Percentiles rank a stretch among this genome's conserved stretches.
Conservation (phyloP, 2,329 filamentous ascomycete genomes). For the Fusarium vanettenii region DNA sequence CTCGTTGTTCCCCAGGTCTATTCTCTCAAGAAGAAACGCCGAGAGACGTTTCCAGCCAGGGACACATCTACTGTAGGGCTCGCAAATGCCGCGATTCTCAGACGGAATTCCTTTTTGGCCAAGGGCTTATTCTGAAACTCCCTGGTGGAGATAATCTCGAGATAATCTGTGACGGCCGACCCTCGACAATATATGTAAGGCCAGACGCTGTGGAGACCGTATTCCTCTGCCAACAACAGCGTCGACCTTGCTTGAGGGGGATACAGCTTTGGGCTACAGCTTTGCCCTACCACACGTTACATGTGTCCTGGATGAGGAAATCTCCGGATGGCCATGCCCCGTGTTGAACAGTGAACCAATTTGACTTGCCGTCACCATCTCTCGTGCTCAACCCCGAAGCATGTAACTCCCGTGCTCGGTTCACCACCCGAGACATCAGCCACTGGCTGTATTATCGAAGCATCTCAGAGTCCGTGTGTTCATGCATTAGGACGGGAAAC, state of each 20-base stretch:
- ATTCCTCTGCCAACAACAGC: slow-evolving; percentile 1
- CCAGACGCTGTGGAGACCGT: not conserved
- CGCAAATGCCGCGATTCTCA: not conserved
- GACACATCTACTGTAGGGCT: not conserved
- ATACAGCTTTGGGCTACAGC: not conserved
- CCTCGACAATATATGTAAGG: not conserved
- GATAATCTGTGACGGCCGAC: not conserved
- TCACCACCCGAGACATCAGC: slow-evolving; percentile 26
- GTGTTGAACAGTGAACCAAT: not conserved
- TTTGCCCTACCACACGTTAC: not conserved
- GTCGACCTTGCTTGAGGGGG: not conserved
- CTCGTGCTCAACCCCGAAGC: not conserved
- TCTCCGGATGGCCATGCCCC: not conserved
- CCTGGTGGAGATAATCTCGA: not conserved
- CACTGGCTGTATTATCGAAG: slow-evolving; percentile 5
- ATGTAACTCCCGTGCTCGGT: slow-evolving; percentile 5
- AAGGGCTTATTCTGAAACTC: not conserved
- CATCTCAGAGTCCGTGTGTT: slow-evolving; percentile 6
- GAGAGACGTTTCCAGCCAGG: not conserved
- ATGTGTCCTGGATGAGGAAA: not conserved
- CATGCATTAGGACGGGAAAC: not conserved
- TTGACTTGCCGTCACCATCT: not conserved
- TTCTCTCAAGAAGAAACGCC: not conserved
- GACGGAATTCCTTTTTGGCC: not conserved
- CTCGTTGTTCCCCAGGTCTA: not conserved